Percentiles rank a stretch among this genome's conserved stretches.
These are phyloP conservation scores for Camelina sativa DNA, from an alignment of 345 rosid genomes.

Conservation along the genomic window DNA sequence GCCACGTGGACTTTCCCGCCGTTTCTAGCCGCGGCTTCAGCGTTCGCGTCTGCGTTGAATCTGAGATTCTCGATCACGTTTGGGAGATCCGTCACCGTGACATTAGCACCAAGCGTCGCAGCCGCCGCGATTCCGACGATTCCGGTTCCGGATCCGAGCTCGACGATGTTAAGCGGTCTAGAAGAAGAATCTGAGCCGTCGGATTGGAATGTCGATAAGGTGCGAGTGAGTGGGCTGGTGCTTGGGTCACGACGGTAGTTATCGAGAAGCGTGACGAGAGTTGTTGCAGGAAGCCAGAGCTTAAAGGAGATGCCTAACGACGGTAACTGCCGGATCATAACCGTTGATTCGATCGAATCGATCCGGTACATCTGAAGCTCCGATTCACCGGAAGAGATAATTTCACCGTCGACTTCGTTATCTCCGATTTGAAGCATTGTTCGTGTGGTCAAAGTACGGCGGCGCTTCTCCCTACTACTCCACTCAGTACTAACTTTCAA, in stretches of 20 bases:
- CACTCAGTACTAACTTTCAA: too few relatives aligned
- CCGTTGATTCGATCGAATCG: slow-evolving; percentile 57
- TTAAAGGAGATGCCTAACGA: slow-evolving; percentile 44
- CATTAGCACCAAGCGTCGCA: slow-evolving; percentile 58
- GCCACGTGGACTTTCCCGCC: slow-evolving; percentile 61
- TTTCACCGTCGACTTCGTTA: slow-evolving; percentile 5
- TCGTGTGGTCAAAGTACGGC: slow-evolving; percentile 25
- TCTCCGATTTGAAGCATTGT: slow-evolving; percentile 33
- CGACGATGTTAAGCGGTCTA: slow-evolving; percentile 59
- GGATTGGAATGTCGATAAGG: slow-evolving; percentile 37
- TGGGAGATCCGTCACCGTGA: slow-evolving; percentile 88
- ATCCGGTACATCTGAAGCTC: slow-evolving; percentile 43
- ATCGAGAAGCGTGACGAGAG: slow-evolving; percentile 70
- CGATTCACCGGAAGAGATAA: slow-evolving; percentile 5
- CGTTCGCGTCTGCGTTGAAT: slow-evolving; percentile 71
- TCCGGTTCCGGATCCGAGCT: slow-evolving; percentile 95
- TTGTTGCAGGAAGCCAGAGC: slow-evolving; percentile 79
- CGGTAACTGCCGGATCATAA: slow-evolving; percentile 66
- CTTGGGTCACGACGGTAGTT: slow-evolving; percentile 47
- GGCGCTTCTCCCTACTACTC: too few relatives aligned
- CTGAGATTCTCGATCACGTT: slow-evolving; percentile 69
- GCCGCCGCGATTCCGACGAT: slow-evolving; percentile 84
- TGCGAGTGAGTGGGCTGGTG: slow-evolving; percentile 48
- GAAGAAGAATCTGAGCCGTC: slow-evolving; percentile 18
- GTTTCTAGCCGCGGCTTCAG: slow-evolving; percentile 33